These are phyloP conservation scores for Alternaria longipes DNA, from an alignment of 2,329 filamentous ascomycete species.

Conservation along the genomic window DNA sequence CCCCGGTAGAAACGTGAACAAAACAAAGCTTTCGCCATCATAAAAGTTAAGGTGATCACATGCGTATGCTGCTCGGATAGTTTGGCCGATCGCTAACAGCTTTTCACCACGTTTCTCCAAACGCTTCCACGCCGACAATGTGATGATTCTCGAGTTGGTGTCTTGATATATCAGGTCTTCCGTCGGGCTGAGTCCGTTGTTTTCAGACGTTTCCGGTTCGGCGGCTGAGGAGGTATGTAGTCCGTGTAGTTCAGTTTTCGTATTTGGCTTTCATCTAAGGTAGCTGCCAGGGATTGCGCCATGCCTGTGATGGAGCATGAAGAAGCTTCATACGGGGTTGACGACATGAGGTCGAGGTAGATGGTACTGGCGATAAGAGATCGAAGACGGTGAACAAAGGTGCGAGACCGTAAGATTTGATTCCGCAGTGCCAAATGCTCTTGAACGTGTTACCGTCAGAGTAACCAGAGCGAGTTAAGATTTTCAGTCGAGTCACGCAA, in stretches of 20 bases:
- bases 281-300: not conserved
- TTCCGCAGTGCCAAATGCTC: not conserved
- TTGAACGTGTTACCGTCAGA: not conserved
- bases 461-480: not conserved
- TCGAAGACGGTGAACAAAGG: not conserved
- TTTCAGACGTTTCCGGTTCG: not conserved
- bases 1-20: not conserved
- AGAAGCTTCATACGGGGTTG: not conserved
- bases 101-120: not conserved
- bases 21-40: not conserved
- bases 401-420: not conserved
- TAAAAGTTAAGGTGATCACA: not conserved
- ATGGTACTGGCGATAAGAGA: not conserved
- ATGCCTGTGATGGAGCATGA: not conserved
- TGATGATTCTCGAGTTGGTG: not conserved
- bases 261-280: not conserved
- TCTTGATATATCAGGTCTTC: not conserved
- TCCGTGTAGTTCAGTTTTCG: not conserved
- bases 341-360: not conserved
- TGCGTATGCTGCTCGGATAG: not conserved
- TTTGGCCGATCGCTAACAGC: not conserved
- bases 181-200: not conserved
- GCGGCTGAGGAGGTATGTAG: not conserved
- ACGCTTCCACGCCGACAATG: not conserved
- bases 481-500: not conserved